A percentile compares a stretch with the other conserved stretches of the same genome.
These are phyloP conservation scores for Euphorbia schlechtendalii DNA, from an alignment of 441 rosid species.

Conservation along the genomic window DNA sequence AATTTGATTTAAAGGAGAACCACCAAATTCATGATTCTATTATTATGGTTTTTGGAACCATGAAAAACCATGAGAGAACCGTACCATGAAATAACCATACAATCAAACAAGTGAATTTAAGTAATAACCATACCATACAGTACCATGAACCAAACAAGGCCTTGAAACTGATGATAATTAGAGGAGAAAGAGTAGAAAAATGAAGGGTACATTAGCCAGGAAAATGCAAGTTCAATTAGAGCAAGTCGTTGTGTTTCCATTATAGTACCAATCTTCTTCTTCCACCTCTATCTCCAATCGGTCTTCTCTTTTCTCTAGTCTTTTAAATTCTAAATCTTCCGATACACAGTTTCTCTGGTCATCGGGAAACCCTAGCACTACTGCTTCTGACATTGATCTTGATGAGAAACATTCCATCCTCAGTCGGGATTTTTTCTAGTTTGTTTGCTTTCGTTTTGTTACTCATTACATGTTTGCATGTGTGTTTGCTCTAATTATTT, in stretches of 20 bases:
- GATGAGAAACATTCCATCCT: slow-evolving; percentile 64
- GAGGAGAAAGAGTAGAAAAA: slow-evolving; percentile 29
- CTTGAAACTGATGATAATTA: slow-evolving; percentile 11
- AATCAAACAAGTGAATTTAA: too few species aligned
- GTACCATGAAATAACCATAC: too few species aligned
- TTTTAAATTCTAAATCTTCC: too few species aligned
- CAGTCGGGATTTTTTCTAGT: slow-evolving; percentile 92
- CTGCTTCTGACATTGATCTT: too few species aligned
- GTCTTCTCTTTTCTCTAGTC: slow-evolving; percentile 22
- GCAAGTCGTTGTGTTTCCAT: slow-evolving; percentile 21
- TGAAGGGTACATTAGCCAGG: slow-evolving; percentile 47
- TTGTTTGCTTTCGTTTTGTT: not conserved
- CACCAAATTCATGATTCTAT: too few species aligned
- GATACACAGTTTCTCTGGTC: too few species aligned
- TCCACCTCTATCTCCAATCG: slow-evolving; percentile 20
- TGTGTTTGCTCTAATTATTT: not conserved
- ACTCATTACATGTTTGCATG: not conserved
- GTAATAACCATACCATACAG: too few species aligned
- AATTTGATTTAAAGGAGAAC: too few species aligned
- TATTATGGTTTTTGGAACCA: too few species aligned
- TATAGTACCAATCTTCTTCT: slow-evolving; percentile 29
- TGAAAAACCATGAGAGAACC: too few species aligned
- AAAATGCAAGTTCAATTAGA: slow-evolving; percentile 42
- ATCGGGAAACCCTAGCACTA: too few species aligned
- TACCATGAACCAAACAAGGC: too few species aligned